A percentile compares a stretch with the other conserved stretches of the same genome.
These are phyloP conservation scores for Sphagnum contortum DNA, from an alignment of 225 moss, liverwort and hornwort genomes.

Conservation along the genomic window DNA sequence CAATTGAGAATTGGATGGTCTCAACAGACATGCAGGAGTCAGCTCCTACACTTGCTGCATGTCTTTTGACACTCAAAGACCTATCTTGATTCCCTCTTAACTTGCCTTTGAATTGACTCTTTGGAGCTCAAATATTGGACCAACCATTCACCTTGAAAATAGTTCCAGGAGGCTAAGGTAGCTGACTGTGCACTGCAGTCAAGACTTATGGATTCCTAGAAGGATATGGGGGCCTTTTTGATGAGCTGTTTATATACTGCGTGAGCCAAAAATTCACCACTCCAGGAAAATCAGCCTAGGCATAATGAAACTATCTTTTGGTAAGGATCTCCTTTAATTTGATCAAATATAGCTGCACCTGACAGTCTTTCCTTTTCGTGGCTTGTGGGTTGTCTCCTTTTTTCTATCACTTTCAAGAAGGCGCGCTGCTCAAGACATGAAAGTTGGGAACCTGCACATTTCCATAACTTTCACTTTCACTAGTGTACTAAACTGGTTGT, in stretches of 20 bases:
- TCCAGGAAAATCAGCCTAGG: too few relatives aligned
- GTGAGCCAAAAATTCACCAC: too few relatives aligned
- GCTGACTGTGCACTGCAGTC: too few relatives aligned
- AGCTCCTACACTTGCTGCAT: neutral
- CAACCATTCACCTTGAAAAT: too few relatives aligned
- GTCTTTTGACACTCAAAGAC: too few relatives aligned
- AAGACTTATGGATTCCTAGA: too few relatives aligned
- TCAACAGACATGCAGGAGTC: neutral
- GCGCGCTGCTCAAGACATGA: conserved; percentile 83
- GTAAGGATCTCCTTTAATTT: neutral
- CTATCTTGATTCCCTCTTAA: too few relatives aligned
- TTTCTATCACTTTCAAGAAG: conserved; percentile 87
- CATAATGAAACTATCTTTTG: neutral
- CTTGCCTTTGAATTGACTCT: too few relatives aligned
- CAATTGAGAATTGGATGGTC: neutral
- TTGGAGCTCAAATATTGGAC: too few relatives aligned
- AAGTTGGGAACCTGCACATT: conserved; percentile 69
- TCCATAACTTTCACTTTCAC: conserved; percentile 25
- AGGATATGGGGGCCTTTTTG: too few relatives aligned
- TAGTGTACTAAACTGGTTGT: conserved; percentile 17
- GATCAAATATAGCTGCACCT: conserved; percentile 70
- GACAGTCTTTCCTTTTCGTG: conserved; percentile 94
- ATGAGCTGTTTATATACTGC: too few relatives aligned
- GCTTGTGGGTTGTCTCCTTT: conserved; percentile 95
- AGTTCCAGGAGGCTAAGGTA: too few relatives aligned